Base-by-base conservation (phyloP, 305 asterid species). In the Solanum hybrid region DNA sequence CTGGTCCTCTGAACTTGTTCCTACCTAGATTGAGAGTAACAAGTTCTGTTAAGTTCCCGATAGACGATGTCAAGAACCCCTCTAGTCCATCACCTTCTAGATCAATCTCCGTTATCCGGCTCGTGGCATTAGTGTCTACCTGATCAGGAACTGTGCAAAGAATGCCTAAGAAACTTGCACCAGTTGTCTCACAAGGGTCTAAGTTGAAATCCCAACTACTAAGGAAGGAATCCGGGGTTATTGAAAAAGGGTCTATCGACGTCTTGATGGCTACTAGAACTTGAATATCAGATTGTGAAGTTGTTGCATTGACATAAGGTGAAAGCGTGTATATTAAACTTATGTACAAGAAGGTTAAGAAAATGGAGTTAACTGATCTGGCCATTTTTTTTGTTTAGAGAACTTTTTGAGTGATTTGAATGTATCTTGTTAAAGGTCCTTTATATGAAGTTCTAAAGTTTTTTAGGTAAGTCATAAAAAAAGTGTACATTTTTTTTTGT, bases 41-140 rank as follows among this genome's bases (percentile, higher is more conserved):
- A 72, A 94, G 93, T 84, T 93, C 94, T 0, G 94, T 79, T 7
- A 94, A 89, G 89, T 92, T 92, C 27, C 95, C 96, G 14, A 93
- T 73, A 3, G 86, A 68, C 5, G 95, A 93, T 33, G 93, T 90
- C 57, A 94, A 75, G 88, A 93, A 94, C 5, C 96, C 94, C 82
- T 94, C 96, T 10, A 94, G 88, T 29, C 93, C 93, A 22, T 94
- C 96, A 10, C 92, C 95, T 87, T 94, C 95, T 5, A 94, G 93
- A 78, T 92, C 91, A 24, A 94, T 91, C 70, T 51, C 94, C 0
- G 86, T 79, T 17, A 94, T 84, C 11, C 94, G 90, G 83, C 91
- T 79, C 82, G 93, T 89, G 45, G 93, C 78, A 37, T 93, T 94
- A n/a, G 41, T 85, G 77, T 78, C 91, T 7, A 85, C 90, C 17